A percentile compares a stretch with the other conserved stretches of the same genome.
Evolutionary conservation across 768 basidiomycete genomes (phyloP).

Genomic region (Tephrocybe sp.): DNA sequence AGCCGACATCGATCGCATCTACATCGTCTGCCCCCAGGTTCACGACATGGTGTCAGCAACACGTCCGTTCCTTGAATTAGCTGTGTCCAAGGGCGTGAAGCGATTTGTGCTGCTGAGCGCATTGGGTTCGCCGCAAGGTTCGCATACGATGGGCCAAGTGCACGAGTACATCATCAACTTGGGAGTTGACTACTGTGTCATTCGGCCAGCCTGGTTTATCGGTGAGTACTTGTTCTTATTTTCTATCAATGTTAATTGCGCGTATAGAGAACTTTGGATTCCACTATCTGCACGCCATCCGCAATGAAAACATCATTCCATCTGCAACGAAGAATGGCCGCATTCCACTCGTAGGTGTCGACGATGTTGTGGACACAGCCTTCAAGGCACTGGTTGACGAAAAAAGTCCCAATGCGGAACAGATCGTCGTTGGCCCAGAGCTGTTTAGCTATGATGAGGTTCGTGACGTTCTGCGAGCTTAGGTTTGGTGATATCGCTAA

Average conservation of each 20-base stretch:
- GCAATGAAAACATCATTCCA: slow-evolving; percentile 23
- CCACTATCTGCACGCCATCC: slow-evolving; percentile 20
- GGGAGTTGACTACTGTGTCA: slow-evolving; percentile 30
- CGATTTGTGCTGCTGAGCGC: slow-evolving; percentile 32
- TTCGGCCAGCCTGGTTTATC: slow-evolving; percentile 38
- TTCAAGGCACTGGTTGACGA: slow-evolving; percentile 26
- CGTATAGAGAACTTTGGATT: slow-evolving; percentile 14
- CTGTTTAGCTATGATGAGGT: slow-evolving; percentile 31
- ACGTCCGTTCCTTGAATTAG: slow-evolving; percentile 33
- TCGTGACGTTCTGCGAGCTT: neutral
- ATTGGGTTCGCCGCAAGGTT: slow-evolving; percentile 21
- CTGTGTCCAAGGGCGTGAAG: slow-evolving; percentile 28
- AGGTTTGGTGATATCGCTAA: slow-evolving; percentile 26
- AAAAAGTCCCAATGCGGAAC: slow-evolving; percentile 23
- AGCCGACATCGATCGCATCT: slow-evolving; percentile 21
- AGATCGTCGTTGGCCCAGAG: slow-evolving; percentile 32
- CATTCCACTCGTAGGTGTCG: slow-evolving; percentile 27
- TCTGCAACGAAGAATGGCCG: slow-evolving; percentile 26
- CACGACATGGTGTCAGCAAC: slow-evolving; percentile 18
- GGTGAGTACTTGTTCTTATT: slow-evolving; percentile 20
- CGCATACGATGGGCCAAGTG: slow-evolving; percentile 24
- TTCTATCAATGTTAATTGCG: neutral
- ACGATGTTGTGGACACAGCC: slow-evolving; percentile 33
- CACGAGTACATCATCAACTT: slow-evolving; percentile 32
- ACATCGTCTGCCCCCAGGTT: slow-evolving; percentile 27